A percentile compares a stretch with the other conserved stretches of the same genome.
Conservation (phyloP, 2,329 filamentous ascomycete genomes). For the Biscogniauxia sp. region DNA sequence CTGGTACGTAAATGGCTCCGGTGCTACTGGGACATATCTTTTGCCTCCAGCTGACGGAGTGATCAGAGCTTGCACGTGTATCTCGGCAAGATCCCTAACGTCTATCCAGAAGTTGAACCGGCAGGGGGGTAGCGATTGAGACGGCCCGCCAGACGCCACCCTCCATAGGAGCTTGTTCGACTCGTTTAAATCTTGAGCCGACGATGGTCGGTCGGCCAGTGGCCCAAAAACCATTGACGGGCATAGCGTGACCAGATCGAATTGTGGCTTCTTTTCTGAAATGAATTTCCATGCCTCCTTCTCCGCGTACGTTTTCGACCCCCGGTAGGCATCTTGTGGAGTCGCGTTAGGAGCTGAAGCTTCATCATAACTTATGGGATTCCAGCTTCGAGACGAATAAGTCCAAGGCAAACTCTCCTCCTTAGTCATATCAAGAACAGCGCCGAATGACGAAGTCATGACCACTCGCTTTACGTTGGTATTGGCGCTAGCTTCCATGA, state of each 20-base stretch:
- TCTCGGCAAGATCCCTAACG: constrained; percentile 43
- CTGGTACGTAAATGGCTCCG: constrained; percentile 46
- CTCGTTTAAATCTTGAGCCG: constrained; percentile 32
- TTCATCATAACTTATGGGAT: constrained; percentile 52
- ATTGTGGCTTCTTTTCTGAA: constrained; percentile 33
- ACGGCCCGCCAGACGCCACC: constrained; percentile 33
- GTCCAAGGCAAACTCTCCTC: constrained; percentile 45
- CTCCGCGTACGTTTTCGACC: constrained; percentile 37
- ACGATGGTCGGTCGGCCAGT: no score
- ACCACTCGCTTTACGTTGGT: constrained; percentile 36
- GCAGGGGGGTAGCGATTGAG: constrained; percentile 35
- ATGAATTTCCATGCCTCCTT: constrained; percentile 36
- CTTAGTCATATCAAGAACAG: constrained; percentile 50
- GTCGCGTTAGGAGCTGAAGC: constrained; percentile 36
- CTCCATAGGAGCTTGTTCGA: constrained; percentile 42
- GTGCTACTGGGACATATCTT: constrained; percentile 39
- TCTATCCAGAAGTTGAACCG: constrained; percentile 34
- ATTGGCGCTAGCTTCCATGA: constrained; percentile 35
- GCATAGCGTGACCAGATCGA: constrained; percentile 39
- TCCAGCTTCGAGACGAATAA: constrained; percentile 58
- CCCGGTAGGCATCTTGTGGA: constrained; percentile 39
- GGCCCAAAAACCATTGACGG: no score
- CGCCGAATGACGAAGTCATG: constrained; percentile 68
- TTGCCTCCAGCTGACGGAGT: constrained; percentile 36
- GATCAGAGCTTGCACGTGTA: constrained; percentile 43